phyloP scores from a whole-genome alignment of 768 basidiomycete species.

The Suillus brevipes region DNA sequence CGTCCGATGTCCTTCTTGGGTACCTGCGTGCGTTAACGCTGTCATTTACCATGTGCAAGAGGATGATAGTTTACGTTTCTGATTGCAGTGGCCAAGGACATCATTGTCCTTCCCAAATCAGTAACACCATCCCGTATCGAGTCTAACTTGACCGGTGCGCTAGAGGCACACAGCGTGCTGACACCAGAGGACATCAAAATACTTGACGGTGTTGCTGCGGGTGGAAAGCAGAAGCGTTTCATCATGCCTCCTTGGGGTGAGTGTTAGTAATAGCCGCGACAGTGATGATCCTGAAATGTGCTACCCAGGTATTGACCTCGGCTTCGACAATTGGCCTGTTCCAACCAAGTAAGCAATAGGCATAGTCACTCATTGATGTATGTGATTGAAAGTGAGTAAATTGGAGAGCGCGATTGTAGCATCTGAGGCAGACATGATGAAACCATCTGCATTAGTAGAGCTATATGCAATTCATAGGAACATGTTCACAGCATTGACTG shows the following conservation, averaged over 20 bases:
- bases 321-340: slow-evolving; percentile 64
- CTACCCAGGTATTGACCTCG: slow-evolving; percentile 57
- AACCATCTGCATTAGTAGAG: background rate
- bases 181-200: slow-evolving; percentile 50
- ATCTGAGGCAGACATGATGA: background rate
- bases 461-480: background rate
- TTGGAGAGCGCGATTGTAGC: background rate
- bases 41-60: slow-evolving; percentile 8
- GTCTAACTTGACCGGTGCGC: slow-evolving; percentile 54
- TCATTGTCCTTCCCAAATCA: slow-evolving; percentile 74
- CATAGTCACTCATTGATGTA: background rate
- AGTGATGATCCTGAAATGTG: slow-evolving; percentile 16
- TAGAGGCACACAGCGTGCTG: slow-evolving; percentile 47
- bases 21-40: slow-evolving; percentile 50
- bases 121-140: slow-evolving; percentile 70
- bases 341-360: slow-evolving; percentile 5
- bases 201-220: slow-evolving; percentile 56
- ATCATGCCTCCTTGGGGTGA: slow-evolving; percentile 71
- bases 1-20: slow-evolving; percentile 60
- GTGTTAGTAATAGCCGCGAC: slow-evolving; percentile 26
- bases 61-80: background rate
- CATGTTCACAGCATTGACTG: background rate
- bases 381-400: background rate
- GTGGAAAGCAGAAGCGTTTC: slow-evolving; percentile 69
- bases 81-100: slow-evolving; percentile 56